These are phyloP conservation scores for Delphinella strobiligena DNA, from an alignment of 2,329 filamentous ascomycete species.

Conservation along the genomic window DNA sequence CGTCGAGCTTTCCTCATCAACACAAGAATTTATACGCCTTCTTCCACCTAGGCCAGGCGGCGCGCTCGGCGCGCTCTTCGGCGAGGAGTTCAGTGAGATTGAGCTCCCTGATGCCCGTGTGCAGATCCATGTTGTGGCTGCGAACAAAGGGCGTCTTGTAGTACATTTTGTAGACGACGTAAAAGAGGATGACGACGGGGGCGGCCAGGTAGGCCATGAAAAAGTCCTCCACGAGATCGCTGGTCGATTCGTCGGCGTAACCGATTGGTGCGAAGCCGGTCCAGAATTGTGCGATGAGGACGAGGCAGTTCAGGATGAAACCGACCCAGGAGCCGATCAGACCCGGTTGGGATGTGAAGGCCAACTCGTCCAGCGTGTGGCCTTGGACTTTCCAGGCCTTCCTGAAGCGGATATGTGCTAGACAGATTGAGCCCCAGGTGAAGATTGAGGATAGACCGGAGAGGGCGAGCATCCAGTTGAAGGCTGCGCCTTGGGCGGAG, in stretches of 20 bases:
- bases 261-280: slow-evolving; percentile 66
- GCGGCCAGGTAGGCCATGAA: slow-evolving; percentile 62
- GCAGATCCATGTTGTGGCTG: slow-evolving; percentile 68
- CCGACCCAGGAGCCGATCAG: slow-evolving; percentile 71
- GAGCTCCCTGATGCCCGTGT: slow-evolving; percentile 74
- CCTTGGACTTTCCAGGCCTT: slow-evolving; percentile 49
- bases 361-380: slow-evolving; percentile 59
- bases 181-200: slow-evolving; percentile 55
- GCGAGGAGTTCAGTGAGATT: slow-evolving; percentile 67
- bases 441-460: slow-evolving; percentile 64
- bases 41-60: slow-evolving; percentile 37
- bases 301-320: slow-evolving; percentile 59
- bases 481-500: slow-evolving; percentile 33
- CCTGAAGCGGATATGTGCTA: slow-evolving; percentile 55
- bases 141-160: slow-evolving; percentile 57
- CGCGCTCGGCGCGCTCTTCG: slow-evolving; percentile 66
- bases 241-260: slow-evolving; percentile 33
- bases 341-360: slow-evolving; percentile 71
- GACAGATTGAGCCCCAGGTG: slow-evolving; percentile 59
- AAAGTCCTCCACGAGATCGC: slow-evolving; percentile 49
- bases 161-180: slow-evolving; percentile 63
- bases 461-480: slow-evolving; percentile 57
- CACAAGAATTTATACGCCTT: slow-evolving; percentile 37
- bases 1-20: slow-evolving; percentile 12
- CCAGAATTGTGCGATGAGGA: slow-evolving; percentile 70